A percentile compares a stretch with the other conserved stretches of the same genome.
Evolutionary conservation across 495 filamentous ascomycete species (phyloP).

Genomic region (Penicillium coprophilum): DNA sequence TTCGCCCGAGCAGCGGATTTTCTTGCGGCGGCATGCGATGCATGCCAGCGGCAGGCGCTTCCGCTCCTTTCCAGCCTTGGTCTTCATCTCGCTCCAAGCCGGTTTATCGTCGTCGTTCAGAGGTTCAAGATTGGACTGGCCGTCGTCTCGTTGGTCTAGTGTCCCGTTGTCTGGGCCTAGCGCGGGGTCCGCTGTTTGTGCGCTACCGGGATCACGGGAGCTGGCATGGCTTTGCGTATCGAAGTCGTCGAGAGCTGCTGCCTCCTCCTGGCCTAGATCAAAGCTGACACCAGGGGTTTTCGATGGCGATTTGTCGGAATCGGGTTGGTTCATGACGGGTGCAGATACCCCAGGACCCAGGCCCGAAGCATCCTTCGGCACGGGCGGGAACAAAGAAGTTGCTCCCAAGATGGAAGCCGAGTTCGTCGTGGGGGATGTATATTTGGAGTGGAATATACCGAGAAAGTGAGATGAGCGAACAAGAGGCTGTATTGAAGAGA

Average conservation of each 20-base stretch:
- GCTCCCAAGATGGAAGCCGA: constrained; percentile 1
- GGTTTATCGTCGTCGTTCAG: constrained; percentile 49
- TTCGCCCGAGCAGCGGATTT: constrained; percentile 96
- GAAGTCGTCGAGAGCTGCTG: constrained; percentile 37
- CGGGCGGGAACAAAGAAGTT: constrained; percentile 12
- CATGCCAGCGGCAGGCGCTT: constrained; percentile 92
- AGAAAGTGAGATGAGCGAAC: neutral
- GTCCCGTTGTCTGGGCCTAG: constrained; percentile 23
- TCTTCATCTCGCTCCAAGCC: constrained; percentile 94
- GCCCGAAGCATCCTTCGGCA: constrained; percentile 43
- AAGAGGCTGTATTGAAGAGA: constrained; percentile 14
- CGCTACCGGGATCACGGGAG: constrained; percentile 43
- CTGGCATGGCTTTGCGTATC: constrained; percentile 48
- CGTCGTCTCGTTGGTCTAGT: constrained; percentile 33
- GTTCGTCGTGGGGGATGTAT: neutral
- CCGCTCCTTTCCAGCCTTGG: constrained; percentile 95
- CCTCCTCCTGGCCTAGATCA: constrained; percentile 33
- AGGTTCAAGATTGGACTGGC: constrained; percentile 57
- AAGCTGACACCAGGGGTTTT: constrained; percentile 32
- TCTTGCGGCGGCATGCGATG: constrained; percentile 94
- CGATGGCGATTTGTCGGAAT: constrained; percentile 41
- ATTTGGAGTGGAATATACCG: constrained; percentile 2
- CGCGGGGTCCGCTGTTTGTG: constrained; percentile 29
- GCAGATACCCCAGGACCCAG: constrained; percentile 42
- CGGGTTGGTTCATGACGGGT: constrained; percentile 47